A percentile compares a stretch with the other conserved stretches of the same genome.
phyloP scores from a whole-genome alignment of 2,329 filamentous ascomycete species.

The Xylariaceae sp. region DNA sequence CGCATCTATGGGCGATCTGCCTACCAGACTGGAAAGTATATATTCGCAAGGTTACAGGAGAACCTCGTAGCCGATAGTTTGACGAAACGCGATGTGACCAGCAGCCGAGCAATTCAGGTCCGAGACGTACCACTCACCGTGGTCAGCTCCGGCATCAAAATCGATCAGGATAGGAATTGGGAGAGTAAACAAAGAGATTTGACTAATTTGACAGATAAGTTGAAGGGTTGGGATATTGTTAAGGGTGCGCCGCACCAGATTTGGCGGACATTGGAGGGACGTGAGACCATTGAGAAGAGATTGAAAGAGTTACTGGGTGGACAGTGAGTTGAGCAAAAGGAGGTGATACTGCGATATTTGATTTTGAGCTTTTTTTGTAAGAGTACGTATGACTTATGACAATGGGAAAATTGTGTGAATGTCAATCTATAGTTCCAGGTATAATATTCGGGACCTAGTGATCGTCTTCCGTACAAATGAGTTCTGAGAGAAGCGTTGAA shows the following conservation, averaged over 20 bases:
- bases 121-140: conserved; percentile 71
- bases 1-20: conserved; percentile 76
- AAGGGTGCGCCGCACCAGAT: conserved; percentile 79
- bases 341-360: neutral
- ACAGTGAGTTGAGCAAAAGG: neutral
- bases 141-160: conserved; percentile 72
- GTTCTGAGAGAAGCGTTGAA: too few relatives aligned
- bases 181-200: conserved; percentile 79
- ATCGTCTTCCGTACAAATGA: too few relatives aligned
- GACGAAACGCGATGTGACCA: conserved; percentile 74
- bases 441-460: too few relatives aligned
- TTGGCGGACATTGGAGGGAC: conserved; percentile 71
- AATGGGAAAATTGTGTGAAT: neutral
- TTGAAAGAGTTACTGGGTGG: conserved; percentile 59
- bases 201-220: conserved; percentile 70
- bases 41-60: conserved; percentile 91
- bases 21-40: conserved; percentile 73
- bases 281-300: conserved; percentile 71
- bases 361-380: neutral
- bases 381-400: conserved; percentile 1
- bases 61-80: conserved; percentile 81
- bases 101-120: conserved; percentile 73
- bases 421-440: neutral
- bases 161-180: conserved; percentile 66
- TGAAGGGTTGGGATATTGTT: conserved; percentile 82